Evolutionary conservation across 2,329 filamentous ascomycete species (phyloP).

Genomic region (Ascosphaera aggregata): DNA sequence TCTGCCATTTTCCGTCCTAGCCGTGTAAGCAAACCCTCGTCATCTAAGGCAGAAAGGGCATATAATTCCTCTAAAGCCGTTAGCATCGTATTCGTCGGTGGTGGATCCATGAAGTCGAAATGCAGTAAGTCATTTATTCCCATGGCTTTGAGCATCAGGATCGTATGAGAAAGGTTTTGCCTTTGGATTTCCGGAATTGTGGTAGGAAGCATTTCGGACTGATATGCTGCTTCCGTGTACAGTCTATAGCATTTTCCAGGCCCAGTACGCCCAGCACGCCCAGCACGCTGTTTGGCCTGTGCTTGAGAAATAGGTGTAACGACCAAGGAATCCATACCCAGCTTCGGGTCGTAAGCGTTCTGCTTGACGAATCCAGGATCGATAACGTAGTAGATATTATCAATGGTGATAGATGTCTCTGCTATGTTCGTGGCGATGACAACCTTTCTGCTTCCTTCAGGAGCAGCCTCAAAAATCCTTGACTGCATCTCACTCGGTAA

Average conservation of each 20-base stretch:
- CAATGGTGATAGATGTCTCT: conserved; percentile 93
- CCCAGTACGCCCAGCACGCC: conserved; percentile 78
- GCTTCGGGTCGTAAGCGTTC: conserved; percentile 87
- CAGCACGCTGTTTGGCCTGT: conserved; percentile 82
- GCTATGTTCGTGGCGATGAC: conserved; percentile 98
- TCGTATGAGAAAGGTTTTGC: conserved; percentile 77
- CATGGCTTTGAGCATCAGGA: conserved; percentile 97
- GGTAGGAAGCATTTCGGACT: conserved; percentile 91
- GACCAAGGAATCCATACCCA: conserved; percentile 91
- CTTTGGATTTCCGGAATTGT: conserved; percentile 93
- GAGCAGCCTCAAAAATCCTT: conserved; percentile 81
- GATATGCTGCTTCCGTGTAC: conserved; percentile 87
- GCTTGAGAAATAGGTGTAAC: conserved; percentile 94
- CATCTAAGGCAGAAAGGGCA: conserved; percentile 71
- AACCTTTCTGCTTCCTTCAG: conserved; percentile 67
- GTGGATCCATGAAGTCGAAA: conserved; percentile 98
- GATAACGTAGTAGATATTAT: conserved; percentile 92
- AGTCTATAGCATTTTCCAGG: conserved; percentile 90
- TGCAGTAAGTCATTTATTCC: conserved; percentile 93
- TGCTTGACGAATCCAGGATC: conserved; percentile 97
- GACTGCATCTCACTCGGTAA: conserved; percentile 86
- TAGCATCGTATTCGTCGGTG: conserved; percentile 92
- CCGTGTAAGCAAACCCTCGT: conserved; percentile 81
- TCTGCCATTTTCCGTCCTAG: conserved; percentile 94
- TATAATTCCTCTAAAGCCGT: conserved; percentile 91